Percentiles rank a stretch among this genome's conserved stretches.
These are phyloP conservation scores for Laguncularia racemosa DNA, from an alignment of 345 rosid genomes.

Conservation along the genomic window DNA sequence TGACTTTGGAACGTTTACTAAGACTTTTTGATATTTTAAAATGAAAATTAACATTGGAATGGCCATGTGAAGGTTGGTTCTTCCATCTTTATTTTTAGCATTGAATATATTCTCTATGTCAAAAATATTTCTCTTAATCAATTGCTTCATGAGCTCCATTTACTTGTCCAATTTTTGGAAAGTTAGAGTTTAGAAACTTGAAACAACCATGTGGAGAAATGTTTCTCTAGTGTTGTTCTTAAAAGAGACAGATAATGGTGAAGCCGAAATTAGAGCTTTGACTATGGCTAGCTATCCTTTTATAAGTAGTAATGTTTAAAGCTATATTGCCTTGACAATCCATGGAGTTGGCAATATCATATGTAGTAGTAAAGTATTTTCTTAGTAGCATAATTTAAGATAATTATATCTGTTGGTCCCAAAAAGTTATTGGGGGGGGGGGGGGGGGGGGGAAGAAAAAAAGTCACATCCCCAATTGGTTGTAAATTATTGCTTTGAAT, in stretches of 20 bases:
- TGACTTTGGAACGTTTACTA: too few relatives aligned
- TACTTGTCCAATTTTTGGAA: slow-evolving; percentile 79
- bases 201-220: slow-evolving; percentile 72
- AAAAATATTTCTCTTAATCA: slow-evolving; percentile 30
- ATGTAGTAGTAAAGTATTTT: slow-evolving; percentile 47
- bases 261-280: slow-evolving; percentile 47
- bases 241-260: slow-evolving; percentile 41
- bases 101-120: slow-evolving; percentile 51
- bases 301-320: slow-evolving; percentile 66
- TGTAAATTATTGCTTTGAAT: too few relatives aligned
- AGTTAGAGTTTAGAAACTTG: slow-evolving; percentile 66
- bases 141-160: slow-evolving; percentile 65
- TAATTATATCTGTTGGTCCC: too few relatives aligned
- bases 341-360: slow-evolving; percentile 32
- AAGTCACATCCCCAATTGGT: too few relatives aligned
- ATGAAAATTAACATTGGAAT: too few relatives aligned
- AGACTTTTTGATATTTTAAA: too few relatives aligned
- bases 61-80: slow-evolving; percentile 86
- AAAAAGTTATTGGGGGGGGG: too few relatives aligned
- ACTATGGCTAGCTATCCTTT: slow-evolving; percentile 68
- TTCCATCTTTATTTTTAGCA: slow-evolving; percentile 58
- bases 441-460: too few relatives aligned
- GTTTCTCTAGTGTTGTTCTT: slow-evolving; percentile 70
- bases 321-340: slow-evolving; percentile 79
- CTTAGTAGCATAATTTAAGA: slow-evolving; percentile 44